Base-by-base conservation (phyloP, 371 early-diverging fungal genomes). In the Mucor mucedo region DNA sequence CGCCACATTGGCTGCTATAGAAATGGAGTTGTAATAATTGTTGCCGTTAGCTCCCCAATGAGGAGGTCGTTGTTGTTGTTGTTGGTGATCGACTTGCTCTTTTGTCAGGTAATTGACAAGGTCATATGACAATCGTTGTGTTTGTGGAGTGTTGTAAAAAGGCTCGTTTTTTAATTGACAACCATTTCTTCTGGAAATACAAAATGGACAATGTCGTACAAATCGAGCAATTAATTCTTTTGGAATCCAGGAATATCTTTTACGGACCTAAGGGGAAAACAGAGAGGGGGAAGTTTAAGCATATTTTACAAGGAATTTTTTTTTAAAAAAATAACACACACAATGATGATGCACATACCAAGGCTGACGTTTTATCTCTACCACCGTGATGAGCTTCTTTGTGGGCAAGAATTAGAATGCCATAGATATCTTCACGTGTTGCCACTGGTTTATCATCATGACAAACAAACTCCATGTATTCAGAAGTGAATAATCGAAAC, bases 341-440 rank as follows among this genome's bases (percentile, higher is more conserved):
- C 6, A 53, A 32, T 47, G 49, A n/a, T 62, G 16, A 28, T 49
- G 33, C 8, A 53, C 60, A 29, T 79, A 83, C 87, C 79, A 85
- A 73, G 13, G 87, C 87, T 9, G 87, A 85, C 11, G 87, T 85
- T 47, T 87, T 87, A 54, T 87, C 87, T 65, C 87, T 69, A 1
- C 87, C 87, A 11, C 85, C 87, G 69, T 87, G 87, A 56, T 83
- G 84, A 16, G 84, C 81, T 58, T 87, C 84, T 56, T 82, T 72
- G 65, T 87, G 87, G 32, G 85, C 85, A 49, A 70, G 60, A 10
- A 83, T 77, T 6, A 87, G 67, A 16, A 87, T 84, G 48, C 66
- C 65, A 58, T 87, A 84, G 10, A 87, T 81, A 52, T 83, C 75
- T 59, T 84, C 87, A 35, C 83, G 77, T 52, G 76, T 85, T n/a